Percentiles rank a stretch among this genome's conserved stretches.
These are phyloP conservation scores for Mycena galopus DNA, from an alignment of 768 basidiomycete species.

Conservation along the genomic window DNA sequence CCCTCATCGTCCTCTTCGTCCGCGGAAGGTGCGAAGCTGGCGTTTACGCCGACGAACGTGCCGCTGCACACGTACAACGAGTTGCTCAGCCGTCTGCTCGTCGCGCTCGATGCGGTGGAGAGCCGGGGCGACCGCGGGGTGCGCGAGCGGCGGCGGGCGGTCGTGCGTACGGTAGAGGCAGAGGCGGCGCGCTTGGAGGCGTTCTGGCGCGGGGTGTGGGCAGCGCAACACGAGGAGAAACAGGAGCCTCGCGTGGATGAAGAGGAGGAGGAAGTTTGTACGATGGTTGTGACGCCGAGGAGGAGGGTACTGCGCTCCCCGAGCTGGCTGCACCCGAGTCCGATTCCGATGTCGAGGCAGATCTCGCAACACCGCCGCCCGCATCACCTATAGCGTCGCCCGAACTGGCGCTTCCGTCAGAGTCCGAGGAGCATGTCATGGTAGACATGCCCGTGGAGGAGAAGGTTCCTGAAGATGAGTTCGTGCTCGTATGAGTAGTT, in stretches of 20 bases:
- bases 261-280: constrained; percentile 34
- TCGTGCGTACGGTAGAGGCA: constrained; percentile 71
- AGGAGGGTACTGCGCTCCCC: neutral
- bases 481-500: constrained; percentile 22
- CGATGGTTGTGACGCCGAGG: constrained; percentile 29
- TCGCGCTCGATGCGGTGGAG: constrained; percentile 76
- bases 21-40: constrained; percentile 56
- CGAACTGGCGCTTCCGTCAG: neutral
- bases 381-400: constrained; percentile 11
- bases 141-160: constrained; percentile 60
- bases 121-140: constrained; percentile 71
- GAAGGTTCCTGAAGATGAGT: constrained; percentile 22
- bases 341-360: constrained; percentile 28
- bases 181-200: constrained; percentile 69
- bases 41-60: constrained; percentile 72
- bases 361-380: constrained; percentile 17
- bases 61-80: constrained; percentile 74
- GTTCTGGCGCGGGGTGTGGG: constrained; percentile 55
- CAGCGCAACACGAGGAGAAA: constrained; percentile 41
- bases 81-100: constrained; percentile 71
- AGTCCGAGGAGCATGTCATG: neutral
- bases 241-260: constrained; percentile 29
- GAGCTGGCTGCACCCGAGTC: constrained; percentile 24
- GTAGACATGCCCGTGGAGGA: neutral
- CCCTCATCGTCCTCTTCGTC: constrained; percentile 32